Conservation (phyloP, 176 grass and related monocot species). For the Elaeis guineensis region DNA sequence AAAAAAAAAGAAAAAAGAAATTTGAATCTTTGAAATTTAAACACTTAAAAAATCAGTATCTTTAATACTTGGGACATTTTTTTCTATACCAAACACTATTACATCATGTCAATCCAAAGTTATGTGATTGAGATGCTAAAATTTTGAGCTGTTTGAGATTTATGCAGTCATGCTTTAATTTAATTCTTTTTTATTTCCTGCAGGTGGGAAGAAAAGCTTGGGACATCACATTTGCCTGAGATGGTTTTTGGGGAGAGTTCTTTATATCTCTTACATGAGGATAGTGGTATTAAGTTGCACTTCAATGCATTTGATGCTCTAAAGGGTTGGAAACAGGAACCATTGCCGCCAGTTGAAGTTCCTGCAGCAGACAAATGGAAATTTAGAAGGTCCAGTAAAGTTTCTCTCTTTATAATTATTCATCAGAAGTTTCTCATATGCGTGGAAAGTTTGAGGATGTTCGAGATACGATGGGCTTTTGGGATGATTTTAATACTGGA, state of each 20-base stretch:
- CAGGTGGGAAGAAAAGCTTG: slow-evolving; percentile 72
- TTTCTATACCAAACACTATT: too few species aligned
- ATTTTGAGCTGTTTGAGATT: not conserved
- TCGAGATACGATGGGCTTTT: too few species aligned
- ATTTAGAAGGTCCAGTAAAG: slow-evolving; percentile 56
- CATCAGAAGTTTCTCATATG: not conserved
- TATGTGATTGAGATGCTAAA: not conserved
- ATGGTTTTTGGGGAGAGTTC: slow-evolving; percentile 93
- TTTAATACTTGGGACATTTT: too few species aligned
- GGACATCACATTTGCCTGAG: slow-evolving; percentile 79
- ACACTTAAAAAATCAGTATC: too few species aligned
- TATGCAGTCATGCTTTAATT: too few species aligned
- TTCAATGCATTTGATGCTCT: slow-evolving; percentile 90
- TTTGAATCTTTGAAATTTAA: too few species aligned
- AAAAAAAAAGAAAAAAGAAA: too few species aligned
- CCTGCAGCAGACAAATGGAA: slow-evolving; percentile 95
- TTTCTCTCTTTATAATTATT: not conserved
- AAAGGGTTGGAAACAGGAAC: slow-evolving; percentile 81
- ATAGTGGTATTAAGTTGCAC: slow-evolving; percentile 52
- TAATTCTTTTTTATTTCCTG: slow-evolving; percentile 16
- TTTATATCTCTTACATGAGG: slow-evolving; percentile 45
- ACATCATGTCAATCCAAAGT: too few species aligned
- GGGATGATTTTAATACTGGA: too few species aligned
- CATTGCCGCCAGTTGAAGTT: slow-evolving; percentile 79
- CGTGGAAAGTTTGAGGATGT: too few species aligned